Conservation (phyloP, 768 basidiomycete genomes). For the Kwoniella heveanensis region DNA sequence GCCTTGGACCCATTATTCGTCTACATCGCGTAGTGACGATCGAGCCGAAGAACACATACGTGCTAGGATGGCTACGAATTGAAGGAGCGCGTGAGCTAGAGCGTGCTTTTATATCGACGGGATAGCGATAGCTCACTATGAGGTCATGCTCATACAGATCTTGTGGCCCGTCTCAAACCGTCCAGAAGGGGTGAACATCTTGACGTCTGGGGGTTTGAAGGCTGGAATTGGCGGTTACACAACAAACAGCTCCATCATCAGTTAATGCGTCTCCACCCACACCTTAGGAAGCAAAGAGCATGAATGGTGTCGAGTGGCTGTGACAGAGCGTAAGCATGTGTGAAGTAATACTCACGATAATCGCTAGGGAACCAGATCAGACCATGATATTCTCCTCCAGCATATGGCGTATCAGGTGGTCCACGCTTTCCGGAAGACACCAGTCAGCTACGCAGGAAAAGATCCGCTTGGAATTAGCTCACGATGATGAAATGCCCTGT, state of each 20-base stretch:
- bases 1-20: too few species aligned
- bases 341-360: constrained; percentile 62
- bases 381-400: constrained; percentile 92
- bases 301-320: too few species aligned
- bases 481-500: constrained; percentile 95
- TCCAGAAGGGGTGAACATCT: constrained; percentile 64
- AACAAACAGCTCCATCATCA: too few species aligned
- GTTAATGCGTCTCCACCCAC: too few species aligned
- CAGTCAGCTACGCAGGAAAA: not conserved
- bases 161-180: constrained; percentile 60
- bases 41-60: constrained; percentile 28
- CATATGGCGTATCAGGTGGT: constrained; percentile 87
- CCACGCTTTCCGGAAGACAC: constrained; percentile 67
- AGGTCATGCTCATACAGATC: constrained; percentile 92
- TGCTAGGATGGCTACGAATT: constrained; percentile 45
- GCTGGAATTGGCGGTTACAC: constrained; percentile 52
- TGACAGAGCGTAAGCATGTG: too few species aligned
- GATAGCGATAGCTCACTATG: constrained; percentile 40
- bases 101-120: not conserved
- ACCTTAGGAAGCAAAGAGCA: too few species aligned
- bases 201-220: constrained; percentile 95
- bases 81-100: constrained; percentile 3
- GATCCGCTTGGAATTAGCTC: constrained; percentile 38
- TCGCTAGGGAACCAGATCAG: constrained; percentile 88
- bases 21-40: too few species aligned